Percentiles rank a stretch among this genome's conserved stretches.
These are phyloP conservation scores for Paecilomyces sp. DNA, from an alignment of 2,329 filamentous ascomycete species.

Conservation along the genomic window DNA sequence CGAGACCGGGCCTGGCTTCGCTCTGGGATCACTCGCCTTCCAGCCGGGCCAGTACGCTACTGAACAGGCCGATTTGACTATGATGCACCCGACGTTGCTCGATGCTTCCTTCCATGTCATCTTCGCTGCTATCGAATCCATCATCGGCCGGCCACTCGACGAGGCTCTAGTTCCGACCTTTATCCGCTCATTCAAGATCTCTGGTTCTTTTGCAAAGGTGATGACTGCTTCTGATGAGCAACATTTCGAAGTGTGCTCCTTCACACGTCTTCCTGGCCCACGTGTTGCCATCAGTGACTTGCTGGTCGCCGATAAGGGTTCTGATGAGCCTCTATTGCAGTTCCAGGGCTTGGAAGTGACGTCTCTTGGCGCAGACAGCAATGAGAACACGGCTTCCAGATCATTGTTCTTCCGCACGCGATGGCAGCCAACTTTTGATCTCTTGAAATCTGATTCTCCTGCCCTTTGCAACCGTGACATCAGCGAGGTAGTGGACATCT, in stretches of 20 bases:
- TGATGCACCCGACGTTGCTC: constrained; percentile 14
- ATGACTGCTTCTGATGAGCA: constrained; percentile 6
- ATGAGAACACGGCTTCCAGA: constrained; percentile 5
- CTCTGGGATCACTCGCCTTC: constrained; percentile 12
- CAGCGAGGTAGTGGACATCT: constrained; percentile 3
- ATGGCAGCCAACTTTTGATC: constrained; percentile 13
- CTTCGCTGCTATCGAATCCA: constrained; percentile 12
- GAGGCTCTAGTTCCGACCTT: constrained; percentile 16
- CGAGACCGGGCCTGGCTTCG: constrained; percentile 13
- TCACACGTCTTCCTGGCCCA: constrained; percentile 10
- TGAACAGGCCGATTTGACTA: constrained; percentile 4
- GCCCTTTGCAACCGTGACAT: constrained; percentile 3
- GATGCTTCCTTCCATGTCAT: constrained; percentile 14
- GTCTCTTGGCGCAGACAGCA: constrained; percentile 10
- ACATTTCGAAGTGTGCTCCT: constrained; percentile 7
- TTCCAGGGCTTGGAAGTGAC: constrained; percentile 13
- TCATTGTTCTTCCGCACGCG: constrained; percentile 13
- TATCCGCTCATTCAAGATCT: constrained; percentile 11
- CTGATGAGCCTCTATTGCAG: constrained; percentile 9
- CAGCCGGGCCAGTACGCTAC: constrained; percentile 4
- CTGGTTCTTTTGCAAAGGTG: constrained; percentile 8
- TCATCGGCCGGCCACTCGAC: constrained; percentile 9
- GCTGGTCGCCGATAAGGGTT: constrained; percentile 8
- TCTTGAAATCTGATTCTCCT: constrained; percentile 2
- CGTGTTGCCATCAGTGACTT: constrained; percentile 12